Base-by-base conservation (phyloP, 176 grass and related monocot species). In the Themeda triandra region DNA sequence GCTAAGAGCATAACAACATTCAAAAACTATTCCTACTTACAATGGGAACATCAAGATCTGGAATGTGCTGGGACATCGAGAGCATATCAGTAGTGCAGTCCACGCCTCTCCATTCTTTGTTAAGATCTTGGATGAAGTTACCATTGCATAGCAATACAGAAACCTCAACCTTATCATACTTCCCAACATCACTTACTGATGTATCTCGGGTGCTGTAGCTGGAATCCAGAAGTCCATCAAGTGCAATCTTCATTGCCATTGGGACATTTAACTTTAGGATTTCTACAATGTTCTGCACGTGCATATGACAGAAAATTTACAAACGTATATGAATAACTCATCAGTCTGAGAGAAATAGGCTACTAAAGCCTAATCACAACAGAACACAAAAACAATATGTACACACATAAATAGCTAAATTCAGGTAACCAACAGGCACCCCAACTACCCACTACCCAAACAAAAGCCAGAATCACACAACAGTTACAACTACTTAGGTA, bases 231-330 rank as follows among this genome's bases (percentile, higher is more conserved):
- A 99, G 86, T 73, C 96, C 91, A 63, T 99, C 89, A 73, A 99
- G 89, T 69, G 91, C 93, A 68, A 95, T 91, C 90, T 96, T 95
- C 91, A 99, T 96, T 72, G 79, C 93, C 96, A 96, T 99, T 0
- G 96, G 92, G 77, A 87, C 81, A 86, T 99, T 99, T 84, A 99
- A 46, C 63, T 92, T 96, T 68, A 99, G 78, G 66, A 99, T 96
- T 83, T 99, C 96, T 51, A 85, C 82, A 75, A 92, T 92, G 65
- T 88, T 96, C 96, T 99, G 83, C 73, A 83, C 19, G 13, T 37
- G 83, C 60, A 89, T 33, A 76, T 14, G 19, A 14, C 13, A 35
- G 19, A 17, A 54, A 53, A 23, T 56, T 56, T 32, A 37, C 35
- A 35, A 64, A 29, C 33, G 40, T 32, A n/a, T 56, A 27, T 21